Evolutionary conservation across 2,329 filamentous ascomycete species (phyloP).

Genomic region (Ceratocystis cacaofunesta): DNA sequence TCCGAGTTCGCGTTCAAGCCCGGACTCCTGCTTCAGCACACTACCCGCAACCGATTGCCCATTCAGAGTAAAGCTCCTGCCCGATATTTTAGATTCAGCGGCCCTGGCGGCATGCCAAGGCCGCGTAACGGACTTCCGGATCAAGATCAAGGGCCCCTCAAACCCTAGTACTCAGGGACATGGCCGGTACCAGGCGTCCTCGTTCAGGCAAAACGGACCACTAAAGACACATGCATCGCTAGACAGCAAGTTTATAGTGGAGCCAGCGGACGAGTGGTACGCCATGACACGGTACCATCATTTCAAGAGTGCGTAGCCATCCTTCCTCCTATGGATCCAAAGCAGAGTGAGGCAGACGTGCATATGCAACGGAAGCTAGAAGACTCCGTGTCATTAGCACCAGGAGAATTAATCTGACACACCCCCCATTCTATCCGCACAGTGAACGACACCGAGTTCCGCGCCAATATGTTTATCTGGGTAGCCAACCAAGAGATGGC

Average conservation of each 20-base stretch:
- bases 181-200: constrained; percentile 8
- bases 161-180: neutral
- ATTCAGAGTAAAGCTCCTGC: neutral
- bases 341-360: neutral
- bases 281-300: constrained; percentile 12
- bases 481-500: constrained; percentile 44
- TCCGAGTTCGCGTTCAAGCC: neutral
- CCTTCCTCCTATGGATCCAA: no score
- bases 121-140: neutral
- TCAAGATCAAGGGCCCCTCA: neutral
- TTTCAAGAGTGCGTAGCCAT: constrained; percentile 6
- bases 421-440: neutral
- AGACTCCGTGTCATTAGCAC: no score
- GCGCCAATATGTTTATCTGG: constrained; percentile 43
- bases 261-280: constrained; percentile 14
- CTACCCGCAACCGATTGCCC: neutral
- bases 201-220: neutral
- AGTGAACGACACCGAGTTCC: constrained; percentile 45
- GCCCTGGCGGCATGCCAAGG: neutral
- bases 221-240: constrained; percentile 10
- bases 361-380: no score
- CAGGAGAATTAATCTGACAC: neutral
- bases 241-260: constrained; percentile 11
- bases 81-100: neutral
- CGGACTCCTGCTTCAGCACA: neutral